These are phyloP conservation scores for Chlorella sp. DNA, from an alignment of 139 green algal genomes.

Conservation along the genomic window DNA sequence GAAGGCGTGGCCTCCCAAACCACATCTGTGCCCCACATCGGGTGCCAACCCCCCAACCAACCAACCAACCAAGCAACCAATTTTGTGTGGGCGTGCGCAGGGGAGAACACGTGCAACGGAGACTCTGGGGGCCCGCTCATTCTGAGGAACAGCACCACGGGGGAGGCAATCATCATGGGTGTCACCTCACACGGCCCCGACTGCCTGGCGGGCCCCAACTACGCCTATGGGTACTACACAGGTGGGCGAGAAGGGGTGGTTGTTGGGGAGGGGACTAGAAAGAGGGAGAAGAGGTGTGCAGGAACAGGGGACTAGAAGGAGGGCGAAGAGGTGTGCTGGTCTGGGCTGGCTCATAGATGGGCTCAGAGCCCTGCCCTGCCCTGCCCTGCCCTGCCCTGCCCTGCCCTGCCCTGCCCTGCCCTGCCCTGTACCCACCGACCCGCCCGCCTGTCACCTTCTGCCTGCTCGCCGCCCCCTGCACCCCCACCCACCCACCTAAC, in stretches of 20 bases:
- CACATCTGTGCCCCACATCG: too few relatives aligned
- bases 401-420: too few relatives aligned
- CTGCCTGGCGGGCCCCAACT: constrained; percentile 5
- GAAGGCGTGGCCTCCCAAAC: too few relatives aligned
- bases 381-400: background rate
- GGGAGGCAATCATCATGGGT: background rate
- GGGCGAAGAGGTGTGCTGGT: background rate
- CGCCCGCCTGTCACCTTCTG: too few relatives aligned
- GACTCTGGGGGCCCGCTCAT: constrained; percentile 16
- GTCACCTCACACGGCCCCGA: constrained; percentile 18
- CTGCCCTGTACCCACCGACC: background rate
- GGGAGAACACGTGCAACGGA: constrained; percentile 21
- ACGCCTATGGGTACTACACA: constrained; percentile 8
- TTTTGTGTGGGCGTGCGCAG: too few relatives aligned
- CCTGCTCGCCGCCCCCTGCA: background rate
- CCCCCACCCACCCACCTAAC: too few relatives aligned
- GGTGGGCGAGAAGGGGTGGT: background rate
- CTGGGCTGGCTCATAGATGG: too few relatives aligned
- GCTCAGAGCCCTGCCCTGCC: background rate
- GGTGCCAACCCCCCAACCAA: too few relatives aligned
- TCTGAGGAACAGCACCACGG: background rate
- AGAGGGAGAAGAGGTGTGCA: background rate
- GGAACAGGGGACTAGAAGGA: too few relatives aligned
- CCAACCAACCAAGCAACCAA: too few relatives aligned
- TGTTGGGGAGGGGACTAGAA: background rate